These are phyloP conservation scores for Diutina siamensis DNA, from an alignment of 1,139 yeast genomes.

Conservation along the genomic window DNA sequence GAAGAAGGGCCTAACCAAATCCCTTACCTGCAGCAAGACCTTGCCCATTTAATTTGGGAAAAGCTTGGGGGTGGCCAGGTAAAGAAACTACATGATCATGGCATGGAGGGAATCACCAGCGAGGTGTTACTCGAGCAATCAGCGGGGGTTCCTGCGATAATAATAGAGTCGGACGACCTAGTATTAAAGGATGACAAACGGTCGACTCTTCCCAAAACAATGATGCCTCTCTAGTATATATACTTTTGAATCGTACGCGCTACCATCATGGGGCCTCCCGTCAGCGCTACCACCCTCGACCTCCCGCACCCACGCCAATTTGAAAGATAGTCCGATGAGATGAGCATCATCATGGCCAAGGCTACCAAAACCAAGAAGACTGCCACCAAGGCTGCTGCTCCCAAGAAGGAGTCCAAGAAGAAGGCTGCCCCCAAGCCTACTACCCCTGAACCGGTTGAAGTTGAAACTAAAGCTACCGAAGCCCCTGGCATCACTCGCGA, in stretches of 20 bases:
- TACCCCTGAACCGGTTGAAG: constrained; percentile 7
- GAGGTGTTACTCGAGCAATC: constrained; percentile 17
- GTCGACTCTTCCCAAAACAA: constrained; percentile 13
- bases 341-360: constrained; percentile 9
- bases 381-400: too few species aligned
- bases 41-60: constrained; percentile 35
- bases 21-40: constrained; percentile 28
- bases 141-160: constrained; percentile 23
- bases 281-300: background rate
- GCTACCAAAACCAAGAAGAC: constrained; percentile 11
- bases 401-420: constrained; percentile 14
- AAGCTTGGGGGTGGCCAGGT: constrained; percentile 32
- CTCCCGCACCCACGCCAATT: background rate
- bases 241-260: background rate
- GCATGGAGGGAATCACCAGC: constrained; percentile 8
- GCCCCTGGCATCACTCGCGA: constrained; percentile 8
- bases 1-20: constrained; percentile 33
- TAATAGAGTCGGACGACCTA: constrained; percentile 19
- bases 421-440: constrained; percentile 7
- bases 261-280: background rate
- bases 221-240: constrained; percentile 15
- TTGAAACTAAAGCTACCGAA: constrained; percentile 5
- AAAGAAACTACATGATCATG: constrained; percentile 16
- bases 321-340: background rate
- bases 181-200: constrained; percentile 9